These are phyloP conservation scores for Aspergillus candidus DNA, from an alignment of 2,329 filamentous ascomycete genomes.

Conservation along the genomic window DNA sequence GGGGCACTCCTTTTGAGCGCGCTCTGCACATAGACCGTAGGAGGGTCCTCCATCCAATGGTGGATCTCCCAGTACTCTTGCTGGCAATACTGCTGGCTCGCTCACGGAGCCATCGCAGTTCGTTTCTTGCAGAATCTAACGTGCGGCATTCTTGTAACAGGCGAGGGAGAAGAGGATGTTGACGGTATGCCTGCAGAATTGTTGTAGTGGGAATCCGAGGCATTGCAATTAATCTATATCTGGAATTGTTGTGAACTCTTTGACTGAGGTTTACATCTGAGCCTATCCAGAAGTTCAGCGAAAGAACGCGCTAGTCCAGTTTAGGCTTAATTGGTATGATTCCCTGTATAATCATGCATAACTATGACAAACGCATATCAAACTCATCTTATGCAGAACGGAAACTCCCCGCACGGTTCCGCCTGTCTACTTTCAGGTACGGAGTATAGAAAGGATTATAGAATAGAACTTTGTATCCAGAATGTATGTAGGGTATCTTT, in stretches of 20 bases:
- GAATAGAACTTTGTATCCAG: no score
- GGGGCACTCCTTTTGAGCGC: slow-evolving; percentile 60
- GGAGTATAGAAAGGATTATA: no score
- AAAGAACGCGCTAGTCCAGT: no score
- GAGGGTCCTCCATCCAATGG: slow-evolving; percentile 22
- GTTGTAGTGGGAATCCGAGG: slow-evolving; percentile 36
- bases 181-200: slow-evolving; percentile 31
- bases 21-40: slow-evolving; percentile 35
- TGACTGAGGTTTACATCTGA: not conserved
- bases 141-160: slow-evolving; percentile 42
- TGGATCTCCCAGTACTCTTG: not conserved
- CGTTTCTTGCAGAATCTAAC: slow-evolving; percentile 39
- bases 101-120: slow-evolving; percentile 44
- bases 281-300: no score
- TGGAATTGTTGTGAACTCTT: not conserved
- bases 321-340: not conserved
- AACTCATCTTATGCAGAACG: no score
- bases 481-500: no score
- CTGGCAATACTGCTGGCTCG: slow-evolving; percentile 21
- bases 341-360: no score
- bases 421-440: no score
- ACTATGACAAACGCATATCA: no score
- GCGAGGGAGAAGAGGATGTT: slow-evolving; percentile 34
- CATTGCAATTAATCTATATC: slow-evolving; percentile 24
- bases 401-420: no score